Evolutionary conservation across 768 basidiomycete species (phyloP).

Genomic region (Termitomyces sp.): DNA sequence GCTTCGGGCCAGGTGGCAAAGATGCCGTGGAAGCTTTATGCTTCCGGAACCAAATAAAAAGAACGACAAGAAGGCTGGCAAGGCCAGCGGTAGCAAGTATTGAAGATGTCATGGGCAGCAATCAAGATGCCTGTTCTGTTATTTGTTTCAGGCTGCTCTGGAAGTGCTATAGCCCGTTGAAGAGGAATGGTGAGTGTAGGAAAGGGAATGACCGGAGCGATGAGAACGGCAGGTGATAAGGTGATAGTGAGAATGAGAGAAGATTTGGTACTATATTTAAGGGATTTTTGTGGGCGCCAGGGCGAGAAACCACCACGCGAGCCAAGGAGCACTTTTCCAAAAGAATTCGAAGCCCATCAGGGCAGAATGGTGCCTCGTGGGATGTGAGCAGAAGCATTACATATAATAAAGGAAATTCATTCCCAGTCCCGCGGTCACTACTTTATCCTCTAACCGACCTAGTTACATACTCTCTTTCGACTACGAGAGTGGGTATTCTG

Average conservation of each 20-base stretch:
- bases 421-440: slow-evolving; percentile 1
- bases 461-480: neutral
- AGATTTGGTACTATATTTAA: slow-evolving; percentile 15
- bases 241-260: too few relatives aligned
- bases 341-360: slow-evolving; percentile 13
- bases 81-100: slow-evolving; percentile 28
- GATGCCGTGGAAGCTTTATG: slow-evolving; percentile 35
- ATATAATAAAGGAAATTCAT: slow-evolving; percentile 10
- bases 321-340: slow-evolving; percentile 8
- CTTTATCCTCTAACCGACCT: neutral
- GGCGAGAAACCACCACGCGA: slow-evolving; percentile 16
- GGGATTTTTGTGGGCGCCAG: slow-evolving; percentile 9
- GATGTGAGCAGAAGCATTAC: too few relatives aligned
- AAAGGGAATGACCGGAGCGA: neutral
- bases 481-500: too few relatives aligned
- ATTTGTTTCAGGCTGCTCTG: neutral
- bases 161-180: neutral
- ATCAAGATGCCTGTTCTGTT: slow-evolving; percentile 2
- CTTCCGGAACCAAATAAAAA: slow-evolving; percentile 41
- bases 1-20: slow-evolving; percentile 67
- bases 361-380: slow-evolving; percentile 10
- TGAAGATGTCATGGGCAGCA: slow-evolving; percentile 16
- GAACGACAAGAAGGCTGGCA: slow-evolving; percentile 33
- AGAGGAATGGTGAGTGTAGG: neutral
- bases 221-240: slow-evolving; percentile 5